phyloP scores from a whole-genome alignment of 2,329 filamentous ascomycete species.

The Fusarium sp. region DNA sequence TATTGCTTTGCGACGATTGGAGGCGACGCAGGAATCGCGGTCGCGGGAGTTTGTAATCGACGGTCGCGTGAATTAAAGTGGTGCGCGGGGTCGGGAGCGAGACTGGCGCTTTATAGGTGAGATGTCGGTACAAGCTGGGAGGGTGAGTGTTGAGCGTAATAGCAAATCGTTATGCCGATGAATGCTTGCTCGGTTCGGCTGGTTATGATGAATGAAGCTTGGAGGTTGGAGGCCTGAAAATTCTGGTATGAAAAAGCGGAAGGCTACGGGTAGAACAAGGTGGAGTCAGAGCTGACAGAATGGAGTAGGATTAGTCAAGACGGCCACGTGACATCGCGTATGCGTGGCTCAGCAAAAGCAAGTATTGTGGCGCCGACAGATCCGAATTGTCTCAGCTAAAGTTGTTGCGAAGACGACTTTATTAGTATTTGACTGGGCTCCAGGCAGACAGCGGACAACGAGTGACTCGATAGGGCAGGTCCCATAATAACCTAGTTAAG shows the following conservation, averaged over 20 bases:
- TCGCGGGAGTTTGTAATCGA: conserved; percentile 10
- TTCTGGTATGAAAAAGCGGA: conserved; percentile 48
- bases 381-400: conserved; percentile 31
- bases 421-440: conserved; percentile 42
- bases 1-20: conserved; percentile 10
- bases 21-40: conserved; percentile 30
- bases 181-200: conserved; percentile 17
- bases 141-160: background rate
- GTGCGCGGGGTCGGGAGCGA: background rate
- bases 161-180: conserved; percentile 18
- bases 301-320: conserved; percentile 48
- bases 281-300: conserved; percentile 37
- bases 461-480: conserved; percentile 39
- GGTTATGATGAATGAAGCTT: conserved; percentile 36
- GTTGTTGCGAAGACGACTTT: conserved; percentile 28
- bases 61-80: conserved; percentile 19
- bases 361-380: conserved; percentile 38
- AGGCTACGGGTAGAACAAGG: conserved; percentile 39
- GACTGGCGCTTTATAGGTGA: background rate
- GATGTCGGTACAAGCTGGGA: background rate
- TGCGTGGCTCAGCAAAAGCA: conserved; percentile 35
- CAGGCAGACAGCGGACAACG: conserved; percentile 35
- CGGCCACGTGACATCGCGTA: conserved; percentile 44
- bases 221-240: conserved; percentile 50
- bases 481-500: conserved; percentile 20